Evolutionary conservation across 1,284 basidiomycete genomes (phyloP).

Genomic region (Boletus subluridellus): DNA sequence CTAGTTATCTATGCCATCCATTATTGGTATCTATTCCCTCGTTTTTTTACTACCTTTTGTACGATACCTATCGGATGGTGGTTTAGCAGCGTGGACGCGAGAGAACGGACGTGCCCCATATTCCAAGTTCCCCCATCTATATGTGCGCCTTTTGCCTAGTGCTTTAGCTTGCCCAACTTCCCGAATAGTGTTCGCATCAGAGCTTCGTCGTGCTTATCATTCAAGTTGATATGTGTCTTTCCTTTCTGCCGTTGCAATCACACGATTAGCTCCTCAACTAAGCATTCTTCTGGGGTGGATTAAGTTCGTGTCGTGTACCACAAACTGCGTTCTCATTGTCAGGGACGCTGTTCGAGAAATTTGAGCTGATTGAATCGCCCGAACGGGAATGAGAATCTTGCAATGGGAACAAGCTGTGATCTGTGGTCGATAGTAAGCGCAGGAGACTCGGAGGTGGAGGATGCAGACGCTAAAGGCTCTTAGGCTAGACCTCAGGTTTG

Average conservation of each 20-base stretch:
- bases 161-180: slow-evolving; percentile 1
- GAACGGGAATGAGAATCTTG: neutral
- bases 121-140: neutral
- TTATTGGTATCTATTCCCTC: neutral
- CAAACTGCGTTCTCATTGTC: neutral
- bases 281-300: neutral
- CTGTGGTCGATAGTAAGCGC: neutral
- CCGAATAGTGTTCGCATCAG: neutral
- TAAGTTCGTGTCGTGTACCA: too few relatives aligned
- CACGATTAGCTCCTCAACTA: neutral
- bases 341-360: neutral
- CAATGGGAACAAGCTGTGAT: neutral
- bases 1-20: neutral
- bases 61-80: slow-evolving; percentile 6
- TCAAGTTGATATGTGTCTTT: neutral
- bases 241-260: neutral
- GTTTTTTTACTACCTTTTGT: neutral
- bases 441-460: neutral
- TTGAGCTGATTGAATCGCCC: neutral
- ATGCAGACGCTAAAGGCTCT: neutral
- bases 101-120: neutral
- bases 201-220: neutral
- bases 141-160: neutral
- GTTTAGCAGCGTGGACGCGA: neutral
- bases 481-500: too few relatives aligned